Evolutionary conservation across 345 rosid genomes (phyloP).

Genomic region (Laguncularia racemosa): DNA sequence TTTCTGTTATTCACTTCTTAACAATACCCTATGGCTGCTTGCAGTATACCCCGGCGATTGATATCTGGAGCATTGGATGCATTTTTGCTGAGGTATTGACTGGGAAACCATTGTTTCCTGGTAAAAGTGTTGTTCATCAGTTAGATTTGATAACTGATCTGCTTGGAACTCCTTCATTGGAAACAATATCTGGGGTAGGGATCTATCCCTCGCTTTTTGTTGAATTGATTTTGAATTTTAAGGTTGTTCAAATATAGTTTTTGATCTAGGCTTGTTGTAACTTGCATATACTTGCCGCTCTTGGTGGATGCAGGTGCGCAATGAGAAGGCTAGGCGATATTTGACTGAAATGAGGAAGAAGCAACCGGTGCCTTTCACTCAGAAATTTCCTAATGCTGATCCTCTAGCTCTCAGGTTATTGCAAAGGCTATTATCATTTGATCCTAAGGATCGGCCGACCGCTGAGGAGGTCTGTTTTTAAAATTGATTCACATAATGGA

Average conservation of each 20-base stretch:
- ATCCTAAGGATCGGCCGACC: constrained; percentile 92
- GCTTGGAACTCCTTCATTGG: constrained; percentile 84
- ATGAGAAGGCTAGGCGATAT: constrained; percentile 91
- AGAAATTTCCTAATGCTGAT: constrained; percentile 83
- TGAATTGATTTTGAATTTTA: neutral
- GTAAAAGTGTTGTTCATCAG: constrained; percentile 96
- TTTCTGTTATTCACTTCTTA: neutral
- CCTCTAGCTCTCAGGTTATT: constrained; percentile 67
- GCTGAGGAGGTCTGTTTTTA: constrained; percentile 63
- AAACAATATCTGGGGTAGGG: constrained; percentile 81
- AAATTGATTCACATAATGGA: neutral
- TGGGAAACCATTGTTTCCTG: constrained; percentile 98
- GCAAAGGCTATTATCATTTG: constrained; percentile 87
- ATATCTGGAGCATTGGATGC: constrained; percentile 97
- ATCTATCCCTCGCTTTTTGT: neutral
- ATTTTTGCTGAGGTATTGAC: constrained; percentile 93
- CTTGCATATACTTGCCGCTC: no score
- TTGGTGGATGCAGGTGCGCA: constrained; percentile 60
- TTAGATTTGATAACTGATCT: constrained; percentile 94
- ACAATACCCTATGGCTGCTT: constrained; percentile 7
- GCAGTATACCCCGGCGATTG: constrained; percentile 99
- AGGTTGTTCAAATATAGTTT: no score
- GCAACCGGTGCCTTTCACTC: constrained; percentile 52
- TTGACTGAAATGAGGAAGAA: constrained; percentile 81
- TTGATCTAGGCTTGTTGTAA: no score